These are phyloP conservation scores for Boletus insuetus DNA, from an alignment of 768 basidiomycete species.

Conservation along the genomic window DNA sequence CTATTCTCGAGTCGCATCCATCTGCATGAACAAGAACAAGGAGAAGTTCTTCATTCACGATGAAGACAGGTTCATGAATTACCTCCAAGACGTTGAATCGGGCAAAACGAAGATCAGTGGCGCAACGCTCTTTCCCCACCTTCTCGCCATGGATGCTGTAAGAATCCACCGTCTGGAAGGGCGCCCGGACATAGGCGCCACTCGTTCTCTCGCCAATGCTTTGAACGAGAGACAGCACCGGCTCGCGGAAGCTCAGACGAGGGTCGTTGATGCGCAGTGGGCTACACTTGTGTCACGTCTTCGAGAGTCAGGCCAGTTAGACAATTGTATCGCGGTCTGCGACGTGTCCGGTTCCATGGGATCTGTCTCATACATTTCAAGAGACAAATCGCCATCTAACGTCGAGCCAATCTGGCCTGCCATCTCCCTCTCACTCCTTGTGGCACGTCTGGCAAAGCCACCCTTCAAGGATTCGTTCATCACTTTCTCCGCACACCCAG, in stretches of 20 bases:
- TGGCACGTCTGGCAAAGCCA: slow-evolving; percentile 58
- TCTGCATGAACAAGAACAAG: slow-evolving; percentile 61
- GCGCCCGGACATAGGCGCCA: background rate
- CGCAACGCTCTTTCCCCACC: slow-evolving; percentile 65
- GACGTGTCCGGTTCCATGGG: slow-evolving; percentile 81
- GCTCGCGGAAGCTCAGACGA: slow-evolving; percentile 34
- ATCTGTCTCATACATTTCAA: background rate
- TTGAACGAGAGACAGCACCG: slow-evolving; percentile 29
- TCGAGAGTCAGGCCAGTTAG: slow-evolving; percentile 52
- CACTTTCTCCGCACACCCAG: slow-evolving; percentile 56
- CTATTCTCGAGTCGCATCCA: slow-evolving; percentile 58
- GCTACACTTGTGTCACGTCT: slow-evolving; percentile 52
- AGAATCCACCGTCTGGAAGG: background rate
- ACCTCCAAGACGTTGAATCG: slow-evolving; percentile 52
- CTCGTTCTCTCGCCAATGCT: slow-evolving; percentile 6
- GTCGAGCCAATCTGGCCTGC: slow-evolving; percentile 56
- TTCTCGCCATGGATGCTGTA: slow-evolving; percentile 46
- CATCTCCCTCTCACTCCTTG: slow-evolving; percentile 61
- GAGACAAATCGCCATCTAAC: slow-evolving; percentile 6
- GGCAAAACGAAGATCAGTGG: slow-evolving; percentile 60
- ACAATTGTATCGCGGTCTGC: slow-evolving; percentile 64
- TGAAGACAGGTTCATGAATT: slow-evolving; percentile 52
- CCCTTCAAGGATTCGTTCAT: slow-evolving; percentile 69
- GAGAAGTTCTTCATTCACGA: slow-evolving; percentile 57
- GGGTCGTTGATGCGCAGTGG: slow-evolving; percentile 68